A percentile compares a stretch with the other conserved stretches of the same genome.
Evolutionary conservation across 306 rosid species (phyloP).

Genomic region (Neltuma alba): DNA sequence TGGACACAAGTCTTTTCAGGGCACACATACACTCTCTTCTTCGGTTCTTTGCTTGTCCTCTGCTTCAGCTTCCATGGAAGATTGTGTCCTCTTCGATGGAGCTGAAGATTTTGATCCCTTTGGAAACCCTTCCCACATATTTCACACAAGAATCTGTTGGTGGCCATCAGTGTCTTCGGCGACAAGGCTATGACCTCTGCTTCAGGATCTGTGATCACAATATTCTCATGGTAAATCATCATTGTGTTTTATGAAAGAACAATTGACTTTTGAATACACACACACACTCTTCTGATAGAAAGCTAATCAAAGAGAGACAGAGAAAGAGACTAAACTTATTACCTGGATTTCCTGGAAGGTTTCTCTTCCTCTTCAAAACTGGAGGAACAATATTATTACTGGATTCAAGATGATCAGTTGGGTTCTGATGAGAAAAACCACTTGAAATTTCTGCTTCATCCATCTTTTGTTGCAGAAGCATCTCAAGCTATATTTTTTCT

Average conservation of each 20-base stretch:
- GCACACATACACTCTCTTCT: conserved; percentile 70
- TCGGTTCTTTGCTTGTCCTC: conserved; percentile 60
- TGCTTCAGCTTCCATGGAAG: conserved; percentile 85
- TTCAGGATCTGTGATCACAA: conserved; percentile 60
- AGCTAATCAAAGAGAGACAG: not conserved
- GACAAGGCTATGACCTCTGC: conserved; percentile 77
- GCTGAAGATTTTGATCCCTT: conserved; percentile 77
- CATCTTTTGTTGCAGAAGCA: conserved; percentile 44
- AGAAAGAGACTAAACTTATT: conserved; percentile 20
- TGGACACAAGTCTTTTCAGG: conserved; percentile 72
- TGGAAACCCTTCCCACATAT: conserved; percentile 72
- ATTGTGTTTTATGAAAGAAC: not conserved
- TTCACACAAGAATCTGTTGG: conserved; percentile 72
- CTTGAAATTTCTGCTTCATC: conserved; percentile 47
- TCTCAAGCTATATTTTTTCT: conserved; percentile 23
- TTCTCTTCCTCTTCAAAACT: conserved; percentile 65
- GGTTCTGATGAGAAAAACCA: conserved; percentile 46
- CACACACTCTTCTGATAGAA: not conserved
- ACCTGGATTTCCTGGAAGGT: conserved; percentile 77
- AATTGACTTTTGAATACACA: conserved; percentile 30
- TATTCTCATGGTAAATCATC: not conserved
- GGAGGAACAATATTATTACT: conserved; percentile 36
- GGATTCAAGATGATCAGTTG: conserved; percentile 36
- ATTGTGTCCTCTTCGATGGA: conserved; percentile 70
- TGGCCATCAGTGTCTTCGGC: conserved; percentile 72